Base-by-base conservation (phyloP, 2,329 filamentous ascomycete genomes). In the Fusarium metavorans region DNA sequence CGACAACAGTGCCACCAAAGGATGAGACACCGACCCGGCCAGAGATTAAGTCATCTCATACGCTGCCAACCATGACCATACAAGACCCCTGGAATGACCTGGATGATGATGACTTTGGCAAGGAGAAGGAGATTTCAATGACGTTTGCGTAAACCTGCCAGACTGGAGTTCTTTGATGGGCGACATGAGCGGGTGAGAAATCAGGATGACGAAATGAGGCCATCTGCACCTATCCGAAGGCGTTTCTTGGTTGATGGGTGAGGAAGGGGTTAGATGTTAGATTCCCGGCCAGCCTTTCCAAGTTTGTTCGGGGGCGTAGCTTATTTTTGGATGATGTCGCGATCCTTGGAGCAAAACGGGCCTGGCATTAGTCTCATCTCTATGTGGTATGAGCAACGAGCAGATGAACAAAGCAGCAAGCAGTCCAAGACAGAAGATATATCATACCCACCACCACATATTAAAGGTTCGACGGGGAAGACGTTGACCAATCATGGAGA, bases 101-200 rank as follows among this genome's bases (percentile, higher is more conserved):
- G 10, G 87, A 89, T 54, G 92, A 94, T 52, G 89, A 92, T 34
- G 89, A 93, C 62, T 93, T 93, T 84, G 92, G 91, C 20, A 88
- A 89, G 78, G 93, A 95, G 82, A 90, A 91, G 80, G 93, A 95
- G 82, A 93, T 96, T 73, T 88, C 90, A 35, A 93, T 96, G 92
- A 95, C 92, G 72, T 96, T 96, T 89, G 94, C 92, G 82, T 94
- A 63, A 72, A 50, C 43, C 43, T 50, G 35, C 58, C 43, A 66
- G 45, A 45, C 30, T n/a, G 52, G 67, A 66, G 45, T 61, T 34
- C 34, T 45, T 56, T 50, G 27, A 18, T 14, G 57, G 45, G 32
- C 30, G 63, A 41, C 48, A 48, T 20, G 27, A 58, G 27, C 30
- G 63, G 41, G 20, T 20, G 20, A 4, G 16, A 54, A 63, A 25